Conservation (phyloP, 805 yeast species). For the Saccharomycopsis javanensis region DNA sequence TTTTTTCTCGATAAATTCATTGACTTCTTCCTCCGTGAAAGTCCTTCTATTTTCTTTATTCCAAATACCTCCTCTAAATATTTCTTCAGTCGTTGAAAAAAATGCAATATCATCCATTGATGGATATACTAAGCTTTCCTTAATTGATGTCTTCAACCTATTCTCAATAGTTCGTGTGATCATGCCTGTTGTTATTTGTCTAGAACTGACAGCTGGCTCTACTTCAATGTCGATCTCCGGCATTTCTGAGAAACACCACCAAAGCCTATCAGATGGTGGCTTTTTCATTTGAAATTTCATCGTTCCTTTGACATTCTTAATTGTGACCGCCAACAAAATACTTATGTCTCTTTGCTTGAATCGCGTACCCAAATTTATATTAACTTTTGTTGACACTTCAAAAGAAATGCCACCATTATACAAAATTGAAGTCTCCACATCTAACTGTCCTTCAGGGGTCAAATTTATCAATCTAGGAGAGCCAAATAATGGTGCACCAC, state of each 20-base stretch:
- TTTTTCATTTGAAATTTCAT: conserved; percentile 63
- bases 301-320: conserved; percentile 66
- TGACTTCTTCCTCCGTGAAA: background rate
- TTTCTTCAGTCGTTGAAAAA: conserved; percentile 52
- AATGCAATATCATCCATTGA: conserved; percentile 81
- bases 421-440: conserved; percentile 48
- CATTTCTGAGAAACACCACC: conserved; percentile 81
- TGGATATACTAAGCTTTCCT: conserved; percentile 74
- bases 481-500: conserved; percentile 70
- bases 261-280: conserved; percentile 82
- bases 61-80: conserved; percentile 94
- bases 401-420: conserved; percentile 72
- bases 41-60: conserved; percentile 33
- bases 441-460: conserved; percentile 70
- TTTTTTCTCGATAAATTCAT: background rate
- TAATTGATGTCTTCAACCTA: conserved; percentile 67
- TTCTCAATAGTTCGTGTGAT: conserved; percentile 74
- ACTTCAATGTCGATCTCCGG: conserved; percentile 68
- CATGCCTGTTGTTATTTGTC: conserved; percentile 67
- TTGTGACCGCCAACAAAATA: conserved; percentile 56
- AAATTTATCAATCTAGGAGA: conserved; percentile 60
- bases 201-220: conserved; percentile 86
- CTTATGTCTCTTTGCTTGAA: conserved; percentile 71
- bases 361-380: conserved; percentile 63
- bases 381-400: conserved; percentile 72